These are phyloP conservation scores for Pythium brachiatum DNA, from an alignment of 352 stramenopile species.

Conservation along the genomic window DNA sequence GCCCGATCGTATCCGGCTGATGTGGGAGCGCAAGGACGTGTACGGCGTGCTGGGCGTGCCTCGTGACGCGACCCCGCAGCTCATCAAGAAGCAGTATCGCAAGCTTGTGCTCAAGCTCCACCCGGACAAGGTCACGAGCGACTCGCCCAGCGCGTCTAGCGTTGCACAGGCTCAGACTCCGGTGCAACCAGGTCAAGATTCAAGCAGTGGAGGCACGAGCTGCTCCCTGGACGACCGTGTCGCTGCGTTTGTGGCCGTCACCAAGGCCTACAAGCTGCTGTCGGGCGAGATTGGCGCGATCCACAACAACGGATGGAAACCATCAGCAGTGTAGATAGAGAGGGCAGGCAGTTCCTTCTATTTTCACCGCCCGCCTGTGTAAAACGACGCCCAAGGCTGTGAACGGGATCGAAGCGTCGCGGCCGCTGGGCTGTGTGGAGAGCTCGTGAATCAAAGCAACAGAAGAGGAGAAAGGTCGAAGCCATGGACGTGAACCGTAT, in stretches of 20 bases:
- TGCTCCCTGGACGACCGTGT: conserved; percentile 47
- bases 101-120: conserved; percentile 85
- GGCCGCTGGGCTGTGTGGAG: background rate
- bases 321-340: background rate
- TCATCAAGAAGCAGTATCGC: conserved; percentile 83
- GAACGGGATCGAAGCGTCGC: background rate
- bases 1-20: conserved; percentile 68
- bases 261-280: conserved; percentile 76
- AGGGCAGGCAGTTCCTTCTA: background rate
- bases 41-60: conserved; percentile 72
- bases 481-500: conserved; percentile 92
- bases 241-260: conserved; percentile 79
- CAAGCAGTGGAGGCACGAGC: background rate
- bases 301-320: conserved; percentile 36
- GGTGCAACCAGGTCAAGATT: conserved; percentile 3
- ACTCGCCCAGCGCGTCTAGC: background rate
- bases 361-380: background rate
- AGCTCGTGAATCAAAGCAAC: background rate
- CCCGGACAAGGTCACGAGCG: conserved; percentile 57
- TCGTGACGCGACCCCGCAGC: conserved; percentile 52
- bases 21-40: conserved; percentile 79
- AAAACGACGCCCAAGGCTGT: background rate
- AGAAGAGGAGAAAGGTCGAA: background rate
- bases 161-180: background rate
- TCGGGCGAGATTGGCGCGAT: conserved; percentile 42